Evolutionary conservation across 148 eudicot species (phyloP), one percentile per base, ranked within the genome.

Genomic region (Camellia japonica): DNA sequence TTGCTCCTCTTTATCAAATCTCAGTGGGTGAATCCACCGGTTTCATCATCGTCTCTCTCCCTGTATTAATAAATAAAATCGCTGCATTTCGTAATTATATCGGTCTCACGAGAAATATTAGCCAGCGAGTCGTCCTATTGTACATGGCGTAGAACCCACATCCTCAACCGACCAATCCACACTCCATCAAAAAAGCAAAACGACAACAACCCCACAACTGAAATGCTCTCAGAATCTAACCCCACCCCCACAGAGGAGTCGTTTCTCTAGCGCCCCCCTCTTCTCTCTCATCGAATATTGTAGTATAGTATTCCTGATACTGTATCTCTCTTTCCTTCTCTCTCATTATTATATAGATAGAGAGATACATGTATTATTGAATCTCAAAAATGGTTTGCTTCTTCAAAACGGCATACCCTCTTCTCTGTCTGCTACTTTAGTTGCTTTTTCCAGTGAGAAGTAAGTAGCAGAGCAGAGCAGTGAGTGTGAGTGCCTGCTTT

Each of bases 401-500:
- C 72, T 62, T 42, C 58, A 23, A 75, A 71, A 77, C 80, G 73
- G 74, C 84, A 82, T 70, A 44, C 75, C 16, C 71, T 65, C 59
- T 46, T 10, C 47, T n/a, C 14, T 5, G 19, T 18, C 30, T 73
- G 18, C 16, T 14, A 14, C 58, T 41, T 69, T 20, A 7, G 30
- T 30, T 73, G 46, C 68, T 60, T 63, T 67, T 44, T 65, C 19
- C 30, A 51, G 38, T 51, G 54, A 51, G 41, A 11, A 52, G 62
- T 6, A 30, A 30, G 38, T 30, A 30, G 38, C 38, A 30, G 38
- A 23, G 44, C 75, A 12, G 16, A 49, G 61, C 61, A 14, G 56
- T 3, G 64, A 15, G 64, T 4, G 59, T 47, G 59, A 3, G 41
- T 30, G 58, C 59, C 66, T 18, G 11, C 16, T 64, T 3, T 44